A percentile compares a stretch with the other conserved stretches of the same genome.
Evolutionary conservation across 495 filamentous ascomycete species (phyloP).

Genomic region (Eremomyces bilateralis): DNA sequence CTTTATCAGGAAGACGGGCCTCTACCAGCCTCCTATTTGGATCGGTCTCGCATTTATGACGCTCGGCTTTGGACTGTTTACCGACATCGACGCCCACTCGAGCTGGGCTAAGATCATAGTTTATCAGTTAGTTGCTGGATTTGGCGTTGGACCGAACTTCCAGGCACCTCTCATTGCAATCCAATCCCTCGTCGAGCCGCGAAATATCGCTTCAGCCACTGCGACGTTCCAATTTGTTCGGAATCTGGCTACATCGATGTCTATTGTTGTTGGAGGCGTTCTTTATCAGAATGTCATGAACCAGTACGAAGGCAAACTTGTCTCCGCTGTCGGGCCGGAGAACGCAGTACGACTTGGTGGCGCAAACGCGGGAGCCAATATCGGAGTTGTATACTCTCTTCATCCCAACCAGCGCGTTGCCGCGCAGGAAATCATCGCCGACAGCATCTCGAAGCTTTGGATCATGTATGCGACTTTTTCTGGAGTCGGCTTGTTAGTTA

Average conservation of each 20-base stretch:
- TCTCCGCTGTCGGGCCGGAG: conserved; percentile 10
- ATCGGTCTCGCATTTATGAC: conserved; percentile 10
- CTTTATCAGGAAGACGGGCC: conserved; percentile 9
- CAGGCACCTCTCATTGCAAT: conserved; percentile 36
- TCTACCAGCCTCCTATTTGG: conserved; percentile 7
- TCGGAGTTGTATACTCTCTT: conserved; percentile 19
- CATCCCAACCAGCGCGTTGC: conserved; percentile 14
- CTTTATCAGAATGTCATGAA: conserved; percentile 6
- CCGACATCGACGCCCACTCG: conserved; percentile 3
- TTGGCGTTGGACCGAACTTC: conserved; percentile 35
- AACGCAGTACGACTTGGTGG: conserved; percentile 20
- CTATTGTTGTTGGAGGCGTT: conserved; percentile 11
- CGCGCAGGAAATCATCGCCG: conserved; percentile 20
- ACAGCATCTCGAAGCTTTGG: conserved; percentile 25
- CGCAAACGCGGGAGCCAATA: conserved; percentile 23
- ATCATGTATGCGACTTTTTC: conserved; percentile 23
- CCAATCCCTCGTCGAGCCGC: conserved; percentile 27
- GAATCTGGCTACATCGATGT: conserved; percentile 11
- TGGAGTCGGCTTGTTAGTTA: conserved; percentile 16
- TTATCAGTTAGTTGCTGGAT: conserved; percentile 30
- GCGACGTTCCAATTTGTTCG: conserved; percentile 11
- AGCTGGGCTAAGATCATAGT: conserved; percentile 29
- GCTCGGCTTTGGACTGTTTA: conserved; percentile 11
- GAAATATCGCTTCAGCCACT: conserved; percentile 10
- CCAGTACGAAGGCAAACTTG: not conserved